Evolutionary conservation across 129 eudicot genomes (phyloP), one percentile per base, ranked within the genome.

Genomic region (Flaveria bidentis): DNA sequence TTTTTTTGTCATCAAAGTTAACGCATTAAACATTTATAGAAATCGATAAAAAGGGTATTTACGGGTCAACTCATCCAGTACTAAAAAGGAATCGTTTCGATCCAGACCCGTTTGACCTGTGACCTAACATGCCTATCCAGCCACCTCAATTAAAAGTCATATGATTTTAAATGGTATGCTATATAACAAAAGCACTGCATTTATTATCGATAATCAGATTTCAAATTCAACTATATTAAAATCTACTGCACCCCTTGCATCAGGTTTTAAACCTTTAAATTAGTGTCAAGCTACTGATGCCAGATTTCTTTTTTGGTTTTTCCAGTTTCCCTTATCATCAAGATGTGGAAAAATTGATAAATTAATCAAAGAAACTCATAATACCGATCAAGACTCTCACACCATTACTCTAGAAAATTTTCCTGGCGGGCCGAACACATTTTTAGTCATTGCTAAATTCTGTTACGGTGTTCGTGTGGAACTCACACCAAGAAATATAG

Each of bases 281-380:
- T 36, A 23, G 10, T 72, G 60, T 71, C 71, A 61, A 41, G 69
- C 56, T 44, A 67, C 69, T 28, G 44, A 65, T 65, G 20, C 50
- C 26, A 45, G 2, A 23, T 49, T 33, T 79, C 25, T 18, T 25
- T 73, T 42, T 16, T 17, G 71, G 23, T 9, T 56, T 76, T 30
- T 82, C 72, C 81, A 94, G 98, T 94, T 94, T 81, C 98, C 98
- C 80, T 86, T 94, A 61, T 83, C 93, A 51, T 91, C 98, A 79
- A 88, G 89, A 83, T 91, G 98, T 51, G 93, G 96, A 52, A 91
- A 84, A 81, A 84, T 94, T 61, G 89, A 85, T 47, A 89, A 82
- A 44, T 71, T 83, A 65, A 15, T 87, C n/a, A 85, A 86, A 82
- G 86, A 85, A 76, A 57, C 87, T 75, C 83, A 84, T 81, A 82